phyloP scores from a whole-genome alignment of 2,329 filamentous ascomycete genomes.

The Gnomoniopsis smithogilvyi region DNA sequence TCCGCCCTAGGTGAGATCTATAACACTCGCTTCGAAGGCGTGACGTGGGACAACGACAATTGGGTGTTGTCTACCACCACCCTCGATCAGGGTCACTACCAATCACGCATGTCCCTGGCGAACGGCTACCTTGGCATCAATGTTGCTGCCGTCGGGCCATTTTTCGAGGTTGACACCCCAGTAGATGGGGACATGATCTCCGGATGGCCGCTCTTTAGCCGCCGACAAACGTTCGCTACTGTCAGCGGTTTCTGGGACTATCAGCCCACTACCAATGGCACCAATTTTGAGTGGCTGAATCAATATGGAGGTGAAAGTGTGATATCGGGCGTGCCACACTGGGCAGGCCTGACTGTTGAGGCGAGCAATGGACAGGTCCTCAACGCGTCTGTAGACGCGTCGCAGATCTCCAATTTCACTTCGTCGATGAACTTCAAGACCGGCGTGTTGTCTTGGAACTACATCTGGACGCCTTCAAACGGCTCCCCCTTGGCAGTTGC shows the following conservation, averaged over 20 bases:
- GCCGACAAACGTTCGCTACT: conserved; percentile 63
- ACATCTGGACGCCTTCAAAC: conserved; percentile 60
- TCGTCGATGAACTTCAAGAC: conserved; percentile 61
- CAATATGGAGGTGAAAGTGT: conserved; percentile 61
- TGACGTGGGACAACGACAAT: conserved; percentile 26
- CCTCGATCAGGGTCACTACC: conserved; percentile 25
- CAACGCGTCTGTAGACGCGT: conserved; percentile 56
- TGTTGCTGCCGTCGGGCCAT: conserved; percentile 25
- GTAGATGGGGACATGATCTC: conserved; percentile 38
- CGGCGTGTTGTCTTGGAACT: conserved; percentile 62
- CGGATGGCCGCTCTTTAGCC: conserved; percentile 65
- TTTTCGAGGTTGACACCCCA: conserved; percentile 24
- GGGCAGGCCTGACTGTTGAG: conserved; percentile 40
- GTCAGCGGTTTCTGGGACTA: conserved; percentile 65
- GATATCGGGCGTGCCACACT: conserved; percentile 69
- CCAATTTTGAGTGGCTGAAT: conserved; percentile 65
- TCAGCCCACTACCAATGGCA: conserved; percentile 53
- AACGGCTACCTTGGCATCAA: conserved; percentile 29
- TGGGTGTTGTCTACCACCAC: conserved; percentile 24
- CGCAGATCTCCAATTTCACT: conserved; percentile 57
- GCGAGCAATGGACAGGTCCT: conserved; percentile 51
- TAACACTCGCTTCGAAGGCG: conserved; percentile 24
- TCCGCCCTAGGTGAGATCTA: conserved; percentile 13
- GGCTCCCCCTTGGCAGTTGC: conserved; percentile 50
- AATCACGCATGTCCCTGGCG: conserved; percentile 26